These are phyloP conservation scores for Solanum rostratum DNA, from an alignment of 257 asterid species.

Conservation along the genomic window DNA sequence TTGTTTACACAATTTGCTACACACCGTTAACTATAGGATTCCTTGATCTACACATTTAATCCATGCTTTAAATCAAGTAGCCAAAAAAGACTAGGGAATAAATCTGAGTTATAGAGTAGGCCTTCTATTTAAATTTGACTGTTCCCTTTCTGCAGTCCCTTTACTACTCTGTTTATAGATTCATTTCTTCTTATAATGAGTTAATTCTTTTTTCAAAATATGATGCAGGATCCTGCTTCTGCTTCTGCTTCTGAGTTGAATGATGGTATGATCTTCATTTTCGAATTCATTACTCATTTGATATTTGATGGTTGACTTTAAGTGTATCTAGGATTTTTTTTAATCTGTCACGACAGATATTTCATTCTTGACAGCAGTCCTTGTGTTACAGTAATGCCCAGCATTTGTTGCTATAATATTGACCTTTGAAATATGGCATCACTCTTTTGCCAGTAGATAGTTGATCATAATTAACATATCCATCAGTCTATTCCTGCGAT, in stretches of 20 bases:
- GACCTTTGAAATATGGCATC: neutral
- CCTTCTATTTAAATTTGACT: neutral
- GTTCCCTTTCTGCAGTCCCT: neutral
- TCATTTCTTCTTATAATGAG: neutral
- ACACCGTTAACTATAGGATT: neutral
- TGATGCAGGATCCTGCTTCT: constrained; percentile 48
- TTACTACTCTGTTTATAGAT: neutral
- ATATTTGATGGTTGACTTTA: no score
- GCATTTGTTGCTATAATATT: neutral
- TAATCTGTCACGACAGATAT: no score
- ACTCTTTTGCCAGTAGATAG: neutral
- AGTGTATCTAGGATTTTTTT: no score
- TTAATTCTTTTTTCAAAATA: constrained; percentile 4
- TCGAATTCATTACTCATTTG: neutral
- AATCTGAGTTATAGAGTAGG: neutral
- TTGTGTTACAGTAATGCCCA: neutral
- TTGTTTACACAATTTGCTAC: neutral
- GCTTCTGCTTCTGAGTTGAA: constrained; percentile 22
- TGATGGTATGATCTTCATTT: constrained; percentile 39
- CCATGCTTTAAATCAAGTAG: neutral
- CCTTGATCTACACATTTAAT: neutral
- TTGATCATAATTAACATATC: neutral
- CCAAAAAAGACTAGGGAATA: neutral
- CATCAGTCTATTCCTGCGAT: neutral
- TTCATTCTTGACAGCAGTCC: neutral